Evolutionary conservation across 2,329 filamentous ascomycete species (phyloP).

Genomic region (Stagonosporopsis cucurbitacearum): DNA sequence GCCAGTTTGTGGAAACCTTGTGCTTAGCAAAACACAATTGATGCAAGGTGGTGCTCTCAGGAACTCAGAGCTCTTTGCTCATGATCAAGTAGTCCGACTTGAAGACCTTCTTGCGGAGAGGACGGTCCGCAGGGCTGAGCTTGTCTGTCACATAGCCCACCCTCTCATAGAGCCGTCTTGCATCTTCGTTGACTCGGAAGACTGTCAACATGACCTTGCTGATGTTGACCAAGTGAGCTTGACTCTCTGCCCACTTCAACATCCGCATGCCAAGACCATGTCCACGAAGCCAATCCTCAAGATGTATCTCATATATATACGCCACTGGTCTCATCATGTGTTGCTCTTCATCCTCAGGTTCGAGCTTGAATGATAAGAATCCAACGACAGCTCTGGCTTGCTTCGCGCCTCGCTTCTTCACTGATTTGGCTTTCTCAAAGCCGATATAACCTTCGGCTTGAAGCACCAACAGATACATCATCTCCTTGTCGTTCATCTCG

Average conservation of each 20-base stretch:
- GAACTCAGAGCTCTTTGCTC: constrained; percentile 25
- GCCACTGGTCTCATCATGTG: constrained; percentile 62
- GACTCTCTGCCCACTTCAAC: constrained; percentile 61
- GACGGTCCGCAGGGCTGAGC: constrained; percentile 58
- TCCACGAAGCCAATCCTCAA: constrained; percentile 63
- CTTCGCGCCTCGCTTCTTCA: neutral
- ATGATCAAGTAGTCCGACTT: constrained; percentile 38
- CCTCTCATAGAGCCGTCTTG: constrained; percentile 65
- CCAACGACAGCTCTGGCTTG: constrained; percentile 27
- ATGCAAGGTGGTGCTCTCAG: neutral
- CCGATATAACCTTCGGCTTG: constrained; percentile 7
- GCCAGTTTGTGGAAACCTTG: constrained; percentile 1
- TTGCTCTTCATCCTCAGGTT: constrained; percentile 65
- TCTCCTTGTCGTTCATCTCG: constrained; percentile 72
- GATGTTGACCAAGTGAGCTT: constrained; percentile 63
- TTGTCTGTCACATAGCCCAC: constrained; percentile 63
- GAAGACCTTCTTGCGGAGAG: constrained; percentile 29
- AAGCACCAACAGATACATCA: constrained; percentile 69
- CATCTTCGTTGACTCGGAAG: constrained; percentile 67
- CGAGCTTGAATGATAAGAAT: constrained; percentile 60
- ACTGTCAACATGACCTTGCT: constrained; percentile 77
- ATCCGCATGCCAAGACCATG: constrained; percentile 67
- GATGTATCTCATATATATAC: constrained; percentile 82
- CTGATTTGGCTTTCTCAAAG: neutral
- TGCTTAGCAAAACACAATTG: constrained; percentile 4